Evolutionary conservation across 225 moss, liverwort and hornwort species (phyloP), one percentile per base, ranked within the genome.

Genomic region (Sphagnum contortum): DNA sequence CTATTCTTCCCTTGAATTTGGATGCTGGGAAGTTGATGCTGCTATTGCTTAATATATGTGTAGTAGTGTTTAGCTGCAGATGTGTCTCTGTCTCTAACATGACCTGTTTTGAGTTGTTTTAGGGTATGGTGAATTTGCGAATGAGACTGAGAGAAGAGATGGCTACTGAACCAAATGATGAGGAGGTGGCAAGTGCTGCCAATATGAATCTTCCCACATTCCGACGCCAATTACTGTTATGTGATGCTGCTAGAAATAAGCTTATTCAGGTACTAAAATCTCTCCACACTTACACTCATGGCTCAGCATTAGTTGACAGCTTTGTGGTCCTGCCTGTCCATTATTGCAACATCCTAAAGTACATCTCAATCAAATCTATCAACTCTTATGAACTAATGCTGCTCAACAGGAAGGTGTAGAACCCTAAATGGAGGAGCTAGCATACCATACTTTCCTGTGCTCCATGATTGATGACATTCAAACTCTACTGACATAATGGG

Each of bases 161-260:
- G 45, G 87, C 71, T 9, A 86, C 72, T 60, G 83, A 87, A 8
- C 80, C 89, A 0, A 71, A 78, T 0, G 91, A 91, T 9, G 92
- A 93, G 48, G 88, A 93, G 69, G 87, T 78, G 83, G 87, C 98
- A 49, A 73, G 81, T 4, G 91, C 79, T 57, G 89, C 86, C 9
- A 80, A 82, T 29, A 48, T 91, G 48, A 82, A 84, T 57, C 63
- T 79, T n/a, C 68, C 72, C 68, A 76, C 76, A 3, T 52, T 98
- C 63, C 89, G 87, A 7, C 89, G 93, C 14, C 79, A 92, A 8
- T 73, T 98, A n/a, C 74, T 71, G 6, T 14, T 98, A 61, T 87
- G 98, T 55, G 77, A 75, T 13, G 87, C 98, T 45, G 89, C 93
- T 61, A 85, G 98, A 48, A 83, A 66, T 6, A 98, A 89, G 64